phyloP scores from a whole-genome alignment of 805 yeast genomes.

The Lipomyces lipofer region DNA sequence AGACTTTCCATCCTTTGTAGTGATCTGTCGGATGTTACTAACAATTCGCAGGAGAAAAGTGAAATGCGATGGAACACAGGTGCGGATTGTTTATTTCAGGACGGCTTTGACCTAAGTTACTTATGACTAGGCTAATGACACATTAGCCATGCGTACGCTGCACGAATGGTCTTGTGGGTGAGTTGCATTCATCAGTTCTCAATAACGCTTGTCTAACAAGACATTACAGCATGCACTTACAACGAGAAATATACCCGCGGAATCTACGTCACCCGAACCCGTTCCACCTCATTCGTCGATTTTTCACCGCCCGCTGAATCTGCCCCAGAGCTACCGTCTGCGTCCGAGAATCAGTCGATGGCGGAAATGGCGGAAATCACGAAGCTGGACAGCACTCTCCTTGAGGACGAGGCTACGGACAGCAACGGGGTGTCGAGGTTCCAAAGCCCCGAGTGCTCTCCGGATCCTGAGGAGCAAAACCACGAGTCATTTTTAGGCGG shows the following conservation, averaged over 20 bases:
- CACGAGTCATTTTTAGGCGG: neutral
- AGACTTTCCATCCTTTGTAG: neutral
- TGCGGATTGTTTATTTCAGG: too few relatives aligned
- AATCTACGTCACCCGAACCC: slow-evolving; percentile 2
- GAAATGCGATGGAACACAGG: slow-evolving; percentile 9
- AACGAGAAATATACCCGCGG: slow-evolving; percentile 10
- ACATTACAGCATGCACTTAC: slow-evolving; percentile 2
- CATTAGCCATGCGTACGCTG: slow-evolving; percentile 9
- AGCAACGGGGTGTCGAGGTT: neutral
- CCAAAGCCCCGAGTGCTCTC: neutral
- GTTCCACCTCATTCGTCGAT: neutral
- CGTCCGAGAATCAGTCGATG: too few relatives aligned
- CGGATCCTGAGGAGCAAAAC: neutral
- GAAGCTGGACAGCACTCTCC: slow-evolving; percentile 3
- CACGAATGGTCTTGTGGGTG: neutral
- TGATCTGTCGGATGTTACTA: neutral
- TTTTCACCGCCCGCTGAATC: too few relatives aligned
- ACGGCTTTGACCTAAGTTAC: too few relatives aligned
- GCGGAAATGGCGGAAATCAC: slow-evolving; percentile 2
- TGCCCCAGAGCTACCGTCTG: too few relatives aligned
- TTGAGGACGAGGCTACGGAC: neutral
- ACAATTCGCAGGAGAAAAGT: neutral
- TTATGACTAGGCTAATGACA: too few relatives aligned
- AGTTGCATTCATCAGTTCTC: too few relatives aligned
- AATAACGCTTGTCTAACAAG: too few relatives aligned